These are phyloP conservation scores for Artomyces pyxidatus DNA, from an alignment of 768 basidiomycete species.

Conservation along the genomic window DNA sequence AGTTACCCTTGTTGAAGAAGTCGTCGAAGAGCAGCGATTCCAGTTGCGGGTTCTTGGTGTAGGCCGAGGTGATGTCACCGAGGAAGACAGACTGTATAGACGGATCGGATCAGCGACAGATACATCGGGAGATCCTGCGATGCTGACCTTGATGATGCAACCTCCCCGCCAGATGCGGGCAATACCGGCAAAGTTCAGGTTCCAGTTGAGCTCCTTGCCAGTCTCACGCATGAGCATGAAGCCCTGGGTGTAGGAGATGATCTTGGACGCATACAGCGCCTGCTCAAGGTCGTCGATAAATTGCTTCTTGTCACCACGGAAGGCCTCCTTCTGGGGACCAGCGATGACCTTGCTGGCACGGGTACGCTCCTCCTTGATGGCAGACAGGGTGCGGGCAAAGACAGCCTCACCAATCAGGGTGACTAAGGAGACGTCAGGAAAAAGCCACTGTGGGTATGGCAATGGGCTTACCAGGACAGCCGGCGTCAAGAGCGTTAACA, in stretches of 20 bases:
- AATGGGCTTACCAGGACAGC: conserved; percentile 58
- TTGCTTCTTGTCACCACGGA: conserved; percentile 96
- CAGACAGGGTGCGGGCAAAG: conserved; percentile 95
- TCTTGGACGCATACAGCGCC: conserved; percentile 98
- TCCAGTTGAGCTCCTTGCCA: conserved; percentile 88
- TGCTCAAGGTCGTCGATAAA: conserved; percentile 99
- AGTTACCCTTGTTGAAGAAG: conserved; percentile 89
- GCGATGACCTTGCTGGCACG: conserved; percentile 87
- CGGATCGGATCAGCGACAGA: conserved; percentile 23
- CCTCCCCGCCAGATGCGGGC: conserved; percentile 99
- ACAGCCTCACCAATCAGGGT: conserved; percentile 99
- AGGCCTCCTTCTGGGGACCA: conserved; percentile 87
- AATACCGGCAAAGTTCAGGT: conserved; percentile 95
- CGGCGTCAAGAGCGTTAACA: conserved; percentile 90
- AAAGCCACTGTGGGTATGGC: conserved; percentile 5
- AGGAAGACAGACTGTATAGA: conserved; percentile 65
- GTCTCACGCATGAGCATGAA: conserved; percentile 99
- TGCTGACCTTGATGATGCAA: conserved; percentile 89
- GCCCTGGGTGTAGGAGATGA: conserved; percentile 98
- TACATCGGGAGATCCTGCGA: neutral
- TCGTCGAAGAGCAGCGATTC: conserved; percentile 93
- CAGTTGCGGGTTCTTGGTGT: conserved; percentile 72
- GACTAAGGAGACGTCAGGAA: conserved; percentile 39
- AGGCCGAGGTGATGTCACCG: conserved; percentile 86
- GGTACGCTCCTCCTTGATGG: conserved; percentile 92